Evolutionary conservation across 2,329 filamentous ascomycete species (phyloP), one percentile per base, ranked within the genome.

Genomic region (Fusarium odoratissimum): DNA sequence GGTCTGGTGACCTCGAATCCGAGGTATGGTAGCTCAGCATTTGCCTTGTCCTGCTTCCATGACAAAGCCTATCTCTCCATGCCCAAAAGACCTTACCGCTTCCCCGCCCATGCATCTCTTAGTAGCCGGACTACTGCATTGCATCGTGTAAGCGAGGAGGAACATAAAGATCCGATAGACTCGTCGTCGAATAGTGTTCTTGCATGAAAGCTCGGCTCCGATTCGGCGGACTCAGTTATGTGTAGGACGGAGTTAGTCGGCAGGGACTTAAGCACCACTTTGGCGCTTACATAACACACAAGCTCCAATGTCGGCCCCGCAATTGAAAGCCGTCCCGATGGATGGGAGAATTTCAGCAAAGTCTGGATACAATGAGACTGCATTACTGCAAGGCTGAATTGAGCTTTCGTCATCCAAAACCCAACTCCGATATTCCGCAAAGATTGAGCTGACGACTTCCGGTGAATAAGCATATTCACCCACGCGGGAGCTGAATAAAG

Each of bases 211-310:
- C 23, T 71, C 75, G 75, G 75, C 57, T 67, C 74, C 74, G 75
- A 49, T 56, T 75, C 74, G 74, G 74, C 70, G 54, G 30, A 35
- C 45, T 49, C 13, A 38, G 52, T 28, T 28, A 33, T 21, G 35
- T 44, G 58, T 35, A 65, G 40, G 44, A 62, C 76, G 76, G 76
- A 77, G 71, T 77, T 77, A 77, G 60, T 75, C 71, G 76, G 75
- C 70, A 69, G 30, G 73, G 74, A 77, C 66, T 77, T 77, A 76
- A 77, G 60, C 44, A 21, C 28, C n/a, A 40, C 2, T 33, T 49
- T 60, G 46, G 46, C 25, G 38, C 54, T 74, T 75, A 77, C 75
- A 72, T 76, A 73, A 63, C 31, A 16, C 19, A 14, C 8, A 31
- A 54, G 45, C 33, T 45, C 31, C 40, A 28, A 59, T 58, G 35